Evolutionary conservation across 2,329 filamentous ascomycete genomes (phyloP).

Genomic region (Xylaria arbuscula): DNA sequence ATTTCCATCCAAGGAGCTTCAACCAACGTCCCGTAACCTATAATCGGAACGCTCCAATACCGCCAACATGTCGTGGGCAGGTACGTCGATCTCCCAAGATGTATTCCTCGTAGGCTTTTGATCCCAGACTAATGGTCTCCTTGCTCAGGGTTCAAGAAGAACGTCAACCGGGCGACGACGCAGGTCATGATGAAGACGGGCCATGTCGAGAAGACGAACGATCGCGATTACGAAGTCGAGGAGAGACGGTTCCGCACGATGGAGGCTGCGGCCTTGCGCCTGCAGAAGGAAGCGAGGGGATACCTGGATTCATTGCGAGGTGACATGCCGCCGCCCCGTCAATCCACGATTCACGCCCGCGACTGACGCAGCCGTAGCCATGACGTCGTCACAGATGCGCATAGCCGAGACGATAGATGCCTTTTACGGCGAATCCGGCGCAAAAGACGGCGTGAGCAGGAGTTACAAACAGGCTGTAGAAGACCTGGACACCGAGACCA

Average conservation of each 20-base stretch:
- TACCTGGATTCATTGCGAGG: conserved; percentile 95
- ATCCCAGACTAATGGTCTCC: conserved; percentile 32
- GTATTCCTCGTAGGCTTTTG: not conserved
- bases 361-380: conserved; percentile 54
- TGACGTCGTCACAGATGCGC: conserved; percentile 99
- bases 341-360: conserved; percentile 62
- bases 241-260: conserved; percentile 96
- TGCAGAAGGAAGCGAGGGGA: conserved; percentile 98
- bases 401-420: conserved; percentile 99
- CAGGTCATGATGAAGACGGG: conserved; percentile 99
- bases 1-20: not conserved
- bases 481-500: conserved; percentile 96
- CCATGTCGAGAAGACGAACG: conserved; percentile 98
- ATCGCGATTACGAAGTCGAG: conserved; percentile 98
- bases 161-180: conserved; percentile 98
- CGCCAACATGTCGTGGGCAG: conserved; percentile 76
- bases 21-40: conserved; percentile 1
- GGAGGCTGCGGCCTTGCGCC: conserved; percentile 89
- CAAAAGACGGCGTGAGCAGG: conserved; percentile 92
- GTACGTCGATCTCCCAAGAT: conserved; percentile 52
- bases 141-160: conserved; percentile 83
- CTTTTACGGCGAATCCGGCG: conserved; percentile 96
- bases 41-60: conserved; percentile 32
- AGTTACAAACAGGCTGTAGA: conserved; percentile 99
- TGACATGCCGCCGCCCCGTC: conserved; percentile 49